Evolutionary conservation across 1,284 basidiomycete genomes (phyloP), one percentile per base, ranked within the genome.

Genomic region (Blastosporella zonata): DNA sequence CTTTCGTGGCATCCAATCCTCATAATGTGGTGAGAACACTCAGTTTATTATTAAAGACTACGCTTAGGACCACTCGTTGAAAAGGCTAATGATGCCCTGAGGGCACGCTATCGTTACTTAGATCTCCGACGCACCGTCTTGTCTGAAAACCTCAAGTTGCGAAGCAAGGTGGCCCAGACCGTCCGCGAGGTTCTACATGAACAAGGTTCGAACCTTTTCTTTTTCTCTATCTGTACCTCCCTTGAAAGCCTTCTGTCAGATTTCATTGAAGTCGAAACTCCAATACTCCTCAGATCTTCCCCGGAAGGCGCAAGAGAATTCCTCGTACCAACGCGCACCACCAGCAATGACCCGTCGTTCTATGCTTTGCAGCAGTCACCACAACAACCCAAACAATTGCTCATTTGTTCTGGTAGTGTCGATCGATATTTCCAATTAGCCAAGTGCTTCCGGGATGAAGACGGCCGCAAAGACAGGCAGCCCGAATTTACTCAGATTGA

Each of bases 401-500:
- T 97, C 47, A 88, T 97, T 40, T 88, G 87, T 49, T 96, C 93
- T 3, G 95, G 93, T n/a, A 85, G 81, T 1, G 79, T 95, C 4
- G 90, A 93, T 62, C 82, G 79, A 55, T 97, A 97, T 68, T 97
- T 85, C 68, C 94, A 97, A 67, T 78, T 97, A 49, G 95, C 95
- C 12, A 82, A 83, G 57, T 97, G 94, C 68, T 97, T 97, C 76
- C 81, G 95, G 34, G 94, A 97, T 67, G 95, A 97, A 67, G 93
- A 93, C 62, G 92, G 93, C 1, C 78, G 94, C 50, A 93, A 90
- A 67, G 94, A 97, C 68, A 80, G 94, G 23, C 95, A 97, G 64
- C 93, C 95, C 0, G 95, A 97, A 67, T 97, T 97, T 67, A 97
- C 95, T 17, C 94, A 97, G 70, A 77, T 97, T 55, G 95, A 97